Conservation (phyloP, 2,329 filamentous ascomycete genomes). For the Talaromyces rugulosus region DNA sequence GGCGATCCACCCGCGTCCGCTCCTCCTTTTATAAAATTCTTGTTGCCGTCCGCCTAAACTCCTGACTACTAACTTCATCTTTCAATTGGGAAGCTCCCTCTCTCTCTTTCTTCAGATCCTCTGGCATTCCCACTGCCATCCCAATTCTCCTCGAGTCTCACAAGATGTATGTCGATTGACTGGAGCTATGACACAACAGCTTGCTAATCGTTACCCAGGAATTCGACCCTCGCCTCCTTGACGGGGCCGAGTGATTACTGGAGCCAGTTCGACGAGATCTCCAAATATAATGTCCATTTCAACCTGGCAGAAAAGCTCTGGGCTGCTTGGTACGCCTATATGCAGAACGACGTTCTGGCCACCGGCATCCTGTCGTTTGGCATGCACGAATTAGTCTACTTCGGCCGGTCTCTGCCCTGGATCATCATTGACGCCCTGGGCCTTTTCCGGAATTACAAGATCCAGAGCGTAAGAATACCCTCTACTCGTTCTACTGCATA, state of each 20-base stretch:
- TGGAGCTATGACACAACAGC: neutral
- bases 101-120: neutral
- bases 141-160: too few relatives aligned
- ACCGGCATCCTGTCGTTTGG: conserved; percentile 97
- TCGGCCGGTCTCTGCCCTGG: conserved; percentile 85
- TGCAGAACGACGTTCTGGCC: conserved; percentile 95
- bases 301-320: conserved; percentile 85
- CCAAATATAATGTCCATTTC: conserved; percentile 75
- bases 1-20: neutral
- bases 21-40: neutral
- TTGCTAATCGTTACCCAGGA: conserved; percentile 29
- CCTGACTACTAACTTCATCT: neutral
- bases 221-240: conserved; percentile 39
- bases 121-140: neutral
- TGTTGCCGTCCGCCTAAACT: neutral
- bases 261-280: conserved; percentile 62
- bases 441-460: conserved; percentile 89
- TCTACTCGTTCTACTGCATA: neutral
- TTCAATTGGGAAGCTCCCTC: neutral
- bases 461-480: conserved; percentile 64
- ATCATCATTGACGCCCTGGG: conserved; percentile 87
- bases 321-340: conserved; percentile 95
- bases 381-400: conserved; percentile 94
- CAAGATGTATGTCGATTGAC: neutral
- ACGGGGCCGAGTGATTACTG: conserved; percentile 56